phyloP scores from a whole-genome alignment of 2,329 filamentous ascomycete genomes.

The Onygenales sp. region DNA sequence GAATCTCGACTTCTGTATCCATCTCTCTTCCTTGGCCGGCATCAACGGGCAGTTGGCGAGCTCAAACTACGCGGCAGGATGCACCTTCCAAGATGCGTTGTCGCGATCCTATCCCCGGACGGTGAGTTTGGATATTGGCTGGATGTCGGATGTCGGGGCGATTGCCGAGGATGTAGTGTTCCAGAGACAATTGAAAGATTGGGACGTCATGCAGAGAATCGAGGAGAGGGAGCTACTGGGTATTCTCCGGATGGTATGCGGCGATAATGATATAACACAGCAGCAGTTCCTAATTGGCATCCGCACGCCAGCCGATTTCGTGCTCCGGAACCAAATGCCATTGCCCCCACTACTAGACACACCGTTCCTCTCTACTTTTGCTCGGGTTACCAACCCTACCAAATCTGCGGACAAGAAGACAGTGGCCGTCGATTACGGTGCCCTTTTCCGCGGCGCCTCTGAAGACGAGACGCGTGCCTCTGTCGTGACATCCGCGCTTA shows the following conservation, averaged over 20 bases:
- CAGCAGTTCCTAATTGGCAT: conserved; percentile 2
- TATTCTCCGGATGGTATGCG: conserved; percentile 4
- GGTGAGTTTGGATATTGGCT: conserved; percentile 19
- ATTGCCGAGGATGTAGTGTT: conserved; percentile 8
- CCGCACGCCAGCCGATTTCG: conserved; percentile 1
- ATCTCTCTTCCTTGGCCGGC: conserved; percentile 28
- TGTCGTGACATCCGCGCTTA: background rate
- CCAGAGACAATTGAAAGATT: conserved; percentile 1
- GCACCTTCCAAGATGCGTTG: conserved; percentile 24
- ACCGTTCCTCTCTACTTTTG: conserved; percentile 1
- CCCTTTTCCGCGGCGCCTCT: background rate
- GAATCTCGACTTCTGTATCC: conserved; percentile 34
- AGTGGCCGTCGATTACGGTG: conserved; percentile 1
- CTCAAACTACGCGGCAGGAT: conserved; percentile 28
- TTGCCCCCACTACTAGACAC: background rate
- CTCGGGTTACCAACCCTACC: background rate
- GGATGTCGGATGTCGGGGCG: conserved; percentile 16
- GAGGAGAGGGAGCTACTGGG: conserved; percentile 6
- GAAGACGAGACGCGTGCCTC: background rate
- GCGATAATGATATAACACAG: background rate
- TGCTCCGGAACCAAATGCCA: background rate
- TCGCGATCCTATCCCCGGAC: conserved; percentile 3
- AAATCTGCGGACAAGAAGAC: conserved; percentile 1
- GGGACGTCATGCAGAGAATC: conserved; percentile 2
- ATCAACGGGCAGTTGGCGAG: conserved; percentile 21